Conservation (phyloP, 2,329 filamentous ascomycete genomes). For the Ascomycota sp. region DNA sequence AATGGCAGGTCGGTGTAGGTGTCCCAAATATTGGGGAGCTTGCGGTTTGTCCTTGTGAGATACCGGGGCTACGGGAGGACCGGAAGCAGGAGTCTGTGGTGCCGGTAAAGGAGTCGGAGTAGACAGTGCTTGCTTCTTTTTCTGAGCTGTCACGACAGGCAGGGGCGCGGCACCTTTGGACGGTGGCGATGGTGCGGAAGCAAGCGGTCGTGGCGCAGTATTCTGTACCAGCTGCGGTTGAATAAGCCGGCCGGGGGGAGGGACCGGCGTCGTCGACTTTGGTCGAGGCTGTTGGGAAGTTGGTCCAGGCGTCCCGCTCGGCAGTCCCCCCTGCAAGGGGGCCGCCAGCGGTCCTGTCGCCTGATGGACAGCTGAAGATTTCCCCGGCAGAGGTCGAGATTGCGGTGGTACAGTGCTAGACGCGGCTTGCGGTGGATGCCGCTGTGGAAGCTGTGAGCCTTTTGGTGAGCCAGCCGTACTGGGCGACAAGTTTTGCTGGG, state of each 20-base stretch:
- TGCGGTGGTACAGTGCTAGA: constrained; percentile 1
- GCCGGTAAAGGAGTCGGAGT: constrained; percentile 6
- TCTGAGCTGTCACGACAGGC: constrained; percentile 10
- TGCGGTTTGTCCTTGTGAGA: constrained; percentile 10
- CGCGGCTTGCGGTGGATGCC: not conserved
- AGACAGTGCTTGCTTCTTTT: constrained; percentile 10
- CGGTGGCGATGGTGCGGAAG: constrained; percentile 11
- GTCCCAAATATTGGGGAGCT: constrained; percentile 9
- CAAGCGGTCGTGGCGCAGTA: constrained; percentile 10
- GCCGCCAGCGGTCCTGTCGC: constrained; percentile 13
- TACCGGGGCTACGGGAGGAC: constrained; percentile 7
- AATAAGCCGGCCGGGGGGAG: constrained; percentile 12
- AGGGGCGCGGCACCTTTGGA: constrained; percentile 4
- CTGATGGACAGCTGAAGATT: constrained; percentile 12
- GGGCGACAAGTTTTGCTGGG: constrained; percentile 6
- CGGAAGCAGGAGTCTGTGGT: constrained; percentile 7
- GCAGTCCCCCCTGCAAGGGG: constrained; percentile 13
- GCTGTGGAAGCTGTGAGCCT: not conserved
- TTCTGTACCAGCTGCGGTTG: constrained; percentile 10
- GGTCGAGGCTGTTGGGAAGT: constrained; percentile 9
- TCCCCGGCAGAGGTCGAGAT: constrained; percentile 6
- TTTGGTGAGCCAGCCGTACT: not conserved
- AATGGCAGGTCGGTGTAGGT: constrained; percentile 15
- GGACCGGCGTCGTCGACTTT: constrained; percentile 13
- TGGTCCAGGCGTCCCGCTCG: constrained; percentile 6